Evolutionary conservation across 805 yeast species (phyloP), one percentile per base, ranked within the genome.

Genomic region (Candida coquimbonensis): DNA sequence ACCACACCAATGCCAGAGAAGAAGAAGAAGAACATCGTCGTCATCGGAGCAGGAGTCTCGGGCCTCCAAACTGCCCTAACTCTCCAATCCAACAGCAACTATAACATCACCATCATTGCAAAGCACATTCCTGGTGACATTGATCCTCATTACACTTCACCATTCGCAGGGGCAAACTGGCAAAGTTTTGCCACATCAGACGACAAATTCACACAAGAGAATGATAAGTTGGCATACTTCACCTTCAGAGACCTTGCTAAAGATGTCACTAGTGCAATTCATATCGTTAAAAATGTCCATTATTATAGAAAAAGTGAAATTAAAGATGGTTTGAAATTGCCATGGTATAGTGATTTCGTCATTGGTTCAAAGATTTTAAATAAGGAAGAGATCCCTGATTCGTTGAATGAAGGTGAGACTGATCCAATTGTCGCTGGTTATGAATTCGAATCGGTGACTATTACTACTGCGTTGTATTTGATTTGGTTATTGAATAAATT

Each of bases 101-200:
- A 73, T 50, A 61, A 63, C 21, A 73, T 75, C 7, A 64, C 72
- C 2, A 62, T 76, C 25, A 53, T 76, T 3, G 73, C 73, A 1
- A 61, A 65, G 26, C 64, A 73, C 50, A 57, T 80, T 26, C 86
- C 86, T 1, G 83, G 84, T 1, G 86, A 81, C 44, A 56, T 66
- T 29, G 70, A 72, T 42, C 65, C 72, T 36, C 70, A 71, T 9
- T 82, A 78, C 56, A 72, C 85, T 3, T 78, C 84, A 0, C 87
- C 87, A 4, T 76, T 70, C 58, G 88, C 87, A 0, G 88, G 88
- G 5, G 89, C 87, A 39, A 78, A 81, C 53, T 82, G 87, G 86
- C 69, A 67, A 40, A 75, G 83, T 12, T 78, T 79, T 62, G 87
- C 85, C 2, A 36, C 53, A 1, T 47, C 49, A 1, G 65, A 66